Conservation (phyloP, 2,329 filamentous ascomycete species). For the Cladophialophora carrionii region DNA sequence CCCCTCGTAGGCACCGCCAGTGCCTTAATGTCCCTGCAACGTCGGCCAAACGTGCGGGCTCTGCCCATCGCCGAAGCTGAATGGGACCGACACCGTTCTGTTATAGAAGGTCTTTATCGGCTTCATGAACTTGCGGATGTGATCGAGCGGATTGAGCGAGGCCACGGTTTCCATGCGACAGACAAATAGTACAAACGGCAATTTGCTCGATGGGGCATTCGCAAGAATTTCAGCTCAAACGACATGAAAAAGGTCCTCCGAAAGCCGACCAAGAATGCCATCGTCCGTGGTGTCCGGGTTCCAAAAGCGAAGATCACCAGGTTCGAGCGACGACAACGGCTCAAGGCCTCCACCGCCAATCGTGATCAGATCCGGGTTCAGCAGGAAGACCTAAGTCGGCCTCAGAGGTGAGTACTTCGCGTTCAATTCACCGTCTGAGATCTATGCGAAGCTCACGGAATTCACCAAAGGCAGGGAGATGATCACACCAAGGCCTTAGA, state of each 20-base stretch:
- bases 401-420: background rate
- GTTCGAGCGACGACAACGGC: background rate
- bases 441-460: background rate
- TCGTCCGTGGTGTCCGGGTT: background rate
- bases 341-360: background rate
- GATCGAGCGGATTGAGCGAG: background rate
- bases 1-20: background rate
- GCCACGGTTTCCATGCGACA: slow-evolving; percentile 2
- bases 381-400: background rate
- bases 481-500: background rate
- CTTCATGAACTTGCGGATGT: background rate
- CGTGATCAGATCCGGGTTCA: background rate
- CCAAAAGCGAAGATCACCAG: background rate
- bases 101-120: background rate
- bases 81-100: background rate
- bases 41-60: background rate
- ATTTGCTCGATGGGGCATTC: background rate
- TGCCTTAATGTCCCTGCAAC: background rate
- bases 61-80: background rate
- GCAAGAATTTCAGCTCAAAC: slow-evolving; percentile 1
- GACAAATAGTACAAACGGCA: slow-evolving; percentile 10
- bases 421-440: background rate
- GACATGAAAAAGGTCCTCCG: background rate
- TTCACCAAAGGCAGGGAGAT: background rate
- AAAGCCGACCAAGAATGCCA: background rate